Conservation (phyloP, 805 yeast species). For the Barnettozyma wickerhamii region DNA sequence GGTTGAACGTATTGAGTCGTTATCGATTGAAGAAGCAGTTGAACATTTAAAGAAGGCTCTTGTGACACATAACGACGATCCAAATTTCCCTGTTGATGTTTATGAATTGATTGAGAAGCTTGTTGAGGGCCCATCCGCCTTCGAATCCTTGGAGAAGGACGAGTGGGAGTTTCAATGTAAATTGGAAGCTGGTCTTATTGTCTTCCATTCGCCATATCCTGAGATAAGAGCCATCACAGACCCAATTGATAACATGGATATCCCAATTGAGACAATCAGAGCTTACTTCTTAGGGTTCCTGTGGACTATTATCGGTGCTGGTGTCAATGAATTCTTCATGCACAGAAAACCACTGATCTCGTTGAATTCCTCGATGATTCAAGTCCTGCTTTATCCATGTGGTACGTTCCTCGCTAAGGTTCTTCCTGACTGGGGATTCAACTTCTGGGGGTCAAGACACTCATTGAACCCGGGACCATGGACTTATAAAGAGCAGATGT, state of each 20-base stretch:
- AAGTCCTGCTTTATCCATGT: slow-evolving; percentile 42
- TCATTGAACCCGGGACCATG: slow-evolving; percentile 60
- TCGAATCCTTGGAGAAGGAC: slow-evolving; percentile 21
- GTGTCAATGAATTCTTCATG: slow-evolving; percentile 52
- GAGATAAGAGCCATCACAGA: slow-evolving; percentile 64
- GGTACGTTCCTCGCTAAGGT: slow-evolving; percentile 37
- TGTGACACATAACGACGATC: slow-evolving; percentile 42
- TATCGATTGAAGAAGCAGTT: slow-evolving; percentile 23
- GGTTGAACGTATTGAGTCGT: slow-evolving; percentile 28
- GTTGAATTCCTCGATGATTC: slow-evolving; percentile 40
- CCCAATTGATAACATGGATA: slow-evolving; percentile 41
- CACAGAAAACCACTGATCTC: slow-evolving; percentile 50
- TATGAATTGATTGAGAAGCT: slow-evolving; percentile 30
- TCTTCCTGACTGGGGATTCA: slow-evolving; percentile 44
- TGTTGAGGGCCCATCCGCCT: slow-evolving; percentile 20
- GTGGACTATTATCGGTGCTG: slow-evolving; percentile 51
- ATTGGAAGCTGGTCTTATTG: slow-evolving; percentile 8
- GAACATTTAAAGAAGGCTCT: slow-evolving; percentile 31
- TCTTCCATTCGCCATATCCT: slow-evolving; percentile 53
- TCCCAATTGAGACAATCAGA: slow-evolving; percentile 47
- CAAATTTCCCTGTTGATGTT: slow-evolving; percentile 38
- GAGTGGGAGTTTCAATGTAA: slow-evolving; percentile 22
- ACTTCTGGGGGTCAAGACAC: slow-evolving; percentile 31
- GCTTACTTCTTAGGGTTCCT: slow-evolving; percentile 33
- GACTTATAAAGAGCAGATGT: slow-evolving; percentile 62